A percentile compares a stretch with the other conserved stretches of the same genome.
These are phyloP conservation scores for Coemansia sp. DNA, from an alignment of 371 early-diverging fungal species.

Conservation along the genomic window DNA sequence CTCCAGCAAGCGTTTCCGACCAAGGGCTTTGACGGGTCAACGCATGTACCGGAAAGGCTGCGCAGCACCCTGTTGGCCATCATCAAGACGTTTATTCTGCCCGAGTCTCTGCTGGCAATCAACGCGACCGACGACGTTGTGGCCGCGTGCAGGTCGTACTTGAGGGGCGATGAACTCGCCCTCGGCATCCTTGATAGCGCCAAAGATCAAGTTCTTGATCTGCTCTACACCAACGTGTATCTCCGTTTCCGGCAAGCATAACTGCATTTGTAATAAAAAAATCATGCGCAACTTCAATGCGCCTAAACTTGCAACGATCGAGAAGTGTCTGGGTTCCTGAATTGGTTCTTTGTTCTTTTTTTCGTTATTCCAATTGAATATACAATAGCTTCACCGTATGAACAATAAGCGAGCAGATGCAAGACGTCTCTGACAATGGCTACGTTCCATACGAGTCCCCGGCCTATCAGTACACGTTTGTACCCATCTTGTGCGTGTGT, in stretches of 20 bases:
- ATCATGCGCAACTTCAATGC: not conserved
- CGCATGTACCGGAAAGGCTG: conserved; percentile 19
- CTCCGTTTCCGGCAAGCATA: conserved; percentile 9
- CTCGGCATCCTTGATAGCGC: conserved; percentile 27
- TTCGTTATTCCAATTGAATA: not conserved
- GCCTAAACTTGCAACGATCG: not conserved
- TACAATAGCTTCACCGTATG: not conserved
- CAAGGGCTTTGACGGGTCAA: conserved; percentile 5
- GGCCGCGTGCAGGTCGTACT: conserved; percentile 6
- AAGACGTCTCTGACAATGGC: not conserved
- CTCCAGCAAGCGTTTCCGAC: conserved; percentile 18
- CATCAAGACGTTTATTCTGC: conserved; percentile 30
- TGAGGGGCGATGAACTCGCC: conserved; percentile 13
- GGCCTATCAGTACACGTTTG: not conserved
- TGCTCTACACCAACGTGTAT: conserved; percentile 41
- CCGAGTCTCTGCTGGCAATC: conserved; percentile 33
- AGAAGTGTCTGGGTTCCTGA: not conserved
- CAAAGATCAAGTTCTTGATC: conserved; percentile 31
- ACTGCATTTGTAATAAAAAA: not conserved
- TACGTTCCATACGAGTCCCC: not conserved
- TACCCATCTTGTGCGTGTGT: conserved; percentile 1
- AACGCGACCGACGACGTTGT: conserved; percentile 19
- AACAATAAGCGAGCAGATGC: not conserved
- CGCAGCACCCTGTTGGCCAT: conserved; percentile 14
- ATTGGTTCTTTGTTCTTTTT: not conserved